Base-by-base conservation (phyloP, 1,284 basidiomycete genomes). In the Vanrija sp. region DNA sequence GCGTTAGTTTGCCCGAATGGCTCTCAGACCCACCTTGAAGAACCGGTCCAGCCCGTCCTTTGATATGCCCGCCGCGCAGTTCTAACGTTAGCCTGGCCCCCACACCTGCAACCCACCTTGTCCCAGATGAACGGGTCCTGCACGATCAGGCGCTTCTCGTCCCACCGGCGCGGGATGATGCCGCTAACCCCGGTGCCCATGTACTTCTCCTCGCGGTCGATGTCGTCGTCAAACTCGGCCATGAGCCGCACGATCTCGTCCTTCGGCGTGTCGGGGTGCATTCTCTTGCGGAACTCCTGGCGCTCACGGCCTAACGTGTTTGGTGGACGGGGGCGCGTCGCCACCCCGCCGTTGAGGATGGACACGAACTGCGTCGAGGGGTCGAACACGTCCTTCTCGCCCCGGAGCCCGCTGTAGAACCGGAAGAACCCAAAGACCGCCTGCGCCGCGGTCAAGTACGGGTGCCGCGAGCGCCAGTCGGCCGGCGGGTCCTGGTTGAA, bases 81-180 rank as follows among this genome's bases (percentile, higher is more conserved):
- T 66, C 64, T 66, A 49, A 14, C 8, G 16, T 15, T 15, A 39
- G 22, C 20, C 16, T 36, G 22, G 42, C 16, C 8, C 16, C 31
- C 6, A 23, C 2, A n/a, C 15, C 6, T 3, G 24, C 3, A 12
- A 55, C 67, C 54, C 48, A 75, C 75, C 68, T 77, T 77, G 37
- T 66, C 58, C 63, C 70, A 71, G 35, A 77, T 60, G 57, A 77
- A 75, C 3, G 75, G 75, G 53, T 77, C 75, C 51, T 76, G 75
- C 1, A 76, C 70, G 16, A 76, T 63, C 15, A 77, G 41, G 24
- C 45, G 44, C 27, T 59, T 59, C 45, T 65, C 58, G 6, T 51
- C 51, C 75, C 75, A 76, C 27, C 57, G 59, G 15, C 53, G 47
- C 6, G 70, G 73, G 53, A 73, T 71, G 12, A 67, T 62, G 3